Percentiles rank a stretch among this genome's conserved stretches.
These are phyloP conservation scores for Schizochytrium sp. DNA, from an alignment of 108 stramenopile genomes.

Conservation along the genomic window DNA sequence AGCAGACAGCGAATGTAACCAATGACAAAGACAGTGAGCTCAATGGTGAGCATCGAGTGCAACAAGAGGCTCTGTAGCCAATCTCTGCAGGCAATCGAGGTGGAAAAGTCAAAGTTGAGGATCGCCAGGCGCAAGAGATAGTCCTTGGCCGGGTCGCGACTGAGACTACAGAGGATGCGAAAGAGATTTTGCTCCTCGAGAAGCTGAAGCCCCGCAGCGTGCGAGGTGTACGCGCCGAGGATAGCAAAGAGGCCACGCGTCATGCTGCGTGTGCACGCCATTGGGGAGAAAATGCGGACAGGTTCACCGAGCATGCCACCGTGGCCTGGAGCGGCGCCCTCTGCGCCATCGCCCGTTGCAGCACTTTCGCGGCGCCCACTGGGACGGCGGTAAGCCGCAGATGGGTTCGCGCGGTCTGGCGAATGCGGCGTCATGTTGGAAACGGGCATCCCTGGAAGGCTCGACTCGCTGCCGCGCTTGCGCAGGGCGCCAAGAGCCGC, in stretches of 20 bases:
- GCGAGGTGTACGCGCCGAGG: conserved; percentile 9
- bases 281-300: neutral
- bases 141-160: neutral
- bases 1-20: neutral
- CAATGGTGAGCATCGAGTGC: neutral
- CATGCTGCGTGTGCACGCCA: neutral
- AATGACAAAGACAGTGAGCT: neutral
- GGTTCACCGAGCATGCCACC: neutral
- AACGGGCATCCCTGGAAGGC: neutral
- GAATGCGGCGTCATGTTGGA: too few relatives aligned
- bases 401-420: too few relatives aligned
- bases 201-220: neutral
- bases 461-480: neutral
- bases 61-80: neutral
- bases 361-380: too few relatives aligned
- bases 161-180: neutral
- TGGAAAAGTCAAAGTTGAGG: neutral
- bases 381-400: too few relatives aligned
- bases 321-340: neutral
- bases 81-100: neutral
- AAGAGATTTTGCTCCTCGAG: conserved; percentile 2
- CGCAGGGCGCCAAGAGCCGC: neutral
- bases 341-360: neutral
- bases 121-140: neutral
- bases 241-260: neutral